Percentiles rank a stretch among this genome's conserved stretches.
These are phyloP conservation scores for Lophium mytilinum DNA, from an alignment of 495 filamentous ascomycete genomes.

Conservation along the genomic window DNA sequence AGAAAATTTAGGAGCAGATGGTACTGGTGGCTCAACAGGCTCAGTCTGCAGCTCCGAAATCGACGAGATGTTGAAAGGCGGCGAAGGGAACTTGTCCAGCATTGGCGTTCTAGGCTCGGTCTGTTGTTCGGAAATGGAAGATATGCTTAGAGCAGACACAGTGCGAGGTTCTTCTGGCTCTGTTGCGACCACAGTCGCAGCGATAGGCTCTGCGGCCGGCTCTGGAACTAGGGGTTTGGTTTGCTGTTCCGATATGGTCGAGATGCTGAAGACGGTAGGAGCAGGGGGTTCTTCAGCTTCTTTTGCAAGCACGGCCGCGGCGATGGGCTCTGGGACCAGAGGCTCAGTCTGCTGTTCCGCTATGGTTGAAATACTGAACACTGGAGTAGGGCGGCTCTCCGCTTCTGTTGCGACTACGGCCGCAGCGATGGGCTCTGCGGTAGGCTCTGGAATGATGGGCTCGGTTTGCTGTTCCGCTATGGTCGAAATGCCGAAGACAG, in stretches of 20 bases:
- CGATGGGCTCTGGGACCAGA: constrained; percentile 3
- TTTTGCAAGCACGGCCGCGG: too few species aligned
- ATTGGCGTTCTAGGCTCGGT: constrained; percentile 32
- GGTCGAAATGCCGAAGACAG: constrained; percentile 40
- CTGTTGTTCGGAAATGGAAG: constrained; percentile 15
- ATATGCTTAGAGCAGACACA: not conserved
- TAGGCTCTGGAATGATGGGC: too few species aligned
- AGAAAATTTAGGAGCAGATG: constrained; percentile 4
- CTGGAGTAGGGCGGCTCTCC: not conserved
- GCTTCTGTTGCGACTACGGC: too few species aligned
- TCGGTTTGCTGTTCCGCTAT: constrained; percentile 44
- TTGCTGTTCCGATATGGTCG: constrained; percentile 2
- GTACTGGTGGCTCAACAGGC: constrained; percentile 34
- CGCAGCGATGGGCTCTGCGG: too few species aligned
- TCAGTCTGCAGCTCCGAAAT: constrained; percentile 44
- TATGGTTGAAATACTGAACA: constrained; percentile 1
- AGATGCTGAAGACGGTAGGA: constrained; percentile 2
- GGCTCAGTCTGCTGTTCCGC: constrained; percentile 15
- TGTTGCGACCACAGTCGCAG: not conserved
- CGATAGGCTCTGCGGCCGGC: not conserved
- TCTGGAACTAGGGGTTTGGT: constrained; percentile 11
- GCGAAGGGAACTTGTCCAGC: constrained; percentile 7
- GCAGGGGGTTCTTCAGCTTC: too few species aligned
- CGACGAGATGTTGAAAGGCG: constrained; percentile 40
- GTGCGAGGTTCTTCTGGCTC: too few species aligned